Evolutionary conservation across 2,329 filamentous ascomycete species (phyloP), one percentile per base, ranked within the genome.

Genomic region (Xenosphaeropsis pyriputrescens): DNA sequence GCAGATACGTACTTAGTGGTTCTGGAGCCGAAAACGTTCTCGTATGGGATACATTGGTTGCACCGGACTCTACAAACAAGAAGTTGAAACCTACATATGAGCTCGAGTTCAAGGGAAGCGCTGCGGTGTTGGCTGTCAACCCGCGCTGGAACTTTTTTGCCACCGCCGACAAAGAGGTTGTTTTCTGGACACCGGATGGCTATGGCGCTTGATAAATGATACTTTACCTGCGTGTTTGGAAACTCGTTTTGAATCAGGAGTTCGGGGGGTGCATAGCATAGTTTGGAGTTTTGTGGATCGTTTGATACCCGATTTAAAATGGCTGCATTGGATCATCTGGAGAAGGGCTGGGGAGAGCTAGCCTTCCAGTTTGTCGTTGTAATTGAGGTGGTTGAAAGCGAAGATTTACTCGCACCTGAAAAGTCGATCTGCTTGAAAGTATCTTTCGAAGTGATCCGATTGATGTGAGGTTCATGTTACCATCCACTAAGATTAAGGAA

Each of bases 141-240:
- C 91, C 88, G 18, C 72, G 88, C 36, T 91, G 81, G 58, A 95
- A 96, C 58, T 78, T 95, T 63, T 71, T 96, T 47, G 88, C 85
- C 7, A 91, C 80, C 33, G 91, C 85, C 3, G 88, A 96, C 50
- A 80, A 80, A 52, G 86, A 95, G 38, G 64, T 85, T 42, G 60
- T 84, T 15, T 84, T 88, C 49, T 88, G 82, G 81, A 57, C 84
- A 29, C 82, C 82, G 1, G 80, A 85, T 54, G 71, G 75, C 48
- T 38, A 52, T 41, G 34, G 35, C 16, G 35, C 14, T 18, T 43
- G 19, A 39, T 26, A 26, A 11, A 11, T 9, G 3, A 26, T 9
- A 26, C 8, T 11, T 11, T 26, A 3, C 8, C 12, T 9, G 8
- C 3, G 22, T 6, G 3, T 26, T 26, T 26, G 22, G 22, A 6